phyloP scores from a whole-genome alignment of 345 rosid species.

The Eucalyptus camaldulensis region DNA sequence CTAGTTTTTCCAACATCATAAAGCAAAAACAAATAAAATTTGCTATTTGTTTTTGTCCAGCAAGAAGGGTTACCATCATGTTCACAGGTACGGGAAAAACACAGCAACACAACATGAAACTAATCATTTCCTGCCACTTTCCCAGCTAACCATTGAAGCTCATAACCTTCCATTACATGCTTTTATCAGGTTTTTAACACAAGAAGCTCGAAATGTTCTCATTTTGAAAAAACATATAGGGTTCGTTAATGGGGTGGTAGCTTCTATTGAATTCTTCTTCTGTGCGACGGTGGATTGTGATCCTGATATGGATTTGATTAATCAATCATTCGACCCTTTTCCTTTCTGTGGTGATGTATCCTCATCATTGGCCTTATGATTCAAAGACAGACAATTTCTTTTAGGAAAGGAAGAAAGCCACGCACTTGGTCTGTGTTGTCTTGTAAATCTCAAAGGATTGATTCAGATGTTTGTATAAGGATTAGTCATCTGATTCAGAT shows the following conservation, averaged over 20 bases:
- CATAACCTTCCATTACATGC: background rate
- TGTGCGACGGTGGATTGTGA: background rate
- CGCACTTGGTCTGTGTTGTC: too few species aligned
- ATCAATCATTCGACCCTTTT: too few species aligned
- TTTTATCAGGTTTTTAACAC: background rate
- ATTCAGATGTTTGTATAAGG: too few species aligned
- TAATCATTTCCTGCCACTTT: background rate
- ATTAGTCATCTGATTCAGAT: too few species aligned
- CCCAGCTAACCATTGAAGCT: background rate
- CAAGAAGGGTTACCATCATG: background rate
- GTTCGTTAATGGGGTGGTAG: background rate
- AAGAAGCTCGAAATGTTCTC: background rate
- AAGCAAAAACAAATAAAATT: background rate
- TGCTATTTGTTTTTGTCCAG: background rate
- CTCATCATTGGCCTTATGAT: too few species aligned
- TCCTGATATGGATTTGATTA: too few species aligned
- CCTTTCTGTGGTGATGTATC: too few species aligned
- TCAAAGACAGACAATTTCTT: too few species aligned
- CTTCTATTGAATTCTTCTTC: background rate
- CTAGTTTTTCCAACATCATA: background rate
- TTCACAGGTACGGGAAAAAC: background rate
- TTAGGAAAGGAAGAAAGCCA: too few species aligned
- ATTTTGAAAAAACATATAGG: background rate
- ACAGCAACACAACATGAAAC: background rate
- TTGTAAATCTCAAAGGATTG: too few species aligned